These are phyloP conservation scores for Trametes villosa DNA, from an alignment of 768 basidiomycete species.

Conservation along the genomic window DNA sequence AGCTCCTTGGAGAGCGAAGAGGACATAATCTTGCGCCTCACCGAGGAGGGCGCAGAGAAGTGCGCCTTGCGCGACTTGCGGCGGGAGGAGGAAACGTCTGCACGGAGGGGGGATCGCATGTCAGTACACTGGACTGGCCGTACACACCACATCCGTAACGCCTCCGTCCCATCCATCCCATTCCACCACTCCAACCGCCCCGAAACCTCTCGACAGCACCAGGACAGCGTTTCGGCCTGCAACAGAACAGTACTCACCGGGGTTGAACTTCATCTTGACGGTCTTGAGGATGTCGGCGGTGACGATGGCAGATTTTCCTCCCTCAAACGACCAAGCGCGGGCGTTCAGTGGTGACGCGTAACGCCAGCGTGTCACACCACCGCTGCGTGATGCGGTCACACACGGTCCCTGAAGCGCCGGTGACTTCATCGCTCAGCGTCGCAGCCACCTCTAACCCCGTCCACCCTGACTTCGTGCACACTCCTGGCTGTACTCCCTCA, in stretches of 20 bases:
- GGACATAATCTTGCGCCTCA: conserved; percentile 98
- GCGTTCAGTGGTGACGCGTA: conserved; percentile 18
- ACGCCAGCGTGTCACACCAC: conserved; percentile 16
- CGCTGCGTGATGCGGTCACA: neutral
- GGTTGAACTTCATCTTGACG: conserved; percentile 85
- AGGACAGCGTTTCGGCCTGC: conserved; percentile 26
- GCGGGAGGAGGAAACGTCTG: conserved; percentile 90
- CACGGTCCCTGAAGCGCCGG: neutral
- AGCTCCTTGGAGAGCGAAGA: conserved; percentile 95
- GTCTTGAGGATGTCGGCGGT: conserved; percentile 52
- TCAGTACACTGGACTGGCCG: conserved; percentile 19
- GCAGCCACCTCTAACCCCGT: neutral
- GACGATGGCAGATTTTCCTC: conserved; percentile 31
- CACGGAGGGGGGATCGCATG: conserved; percentile 30
- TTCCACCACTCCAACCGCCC: conserved; percentile 29
- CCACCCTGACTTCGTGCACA: neutral
- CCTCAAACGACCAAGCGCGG: neutral
- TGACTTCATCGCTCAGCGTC: neutral
- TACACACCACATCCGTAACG: conserved; percentile 46
- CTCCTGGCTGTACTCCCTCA: neutral
- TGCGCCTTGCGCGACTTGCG: conserved; percentile 99
- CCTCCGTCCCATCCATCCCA: conserved; percentile 58
- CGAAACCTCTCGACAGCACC: conserved; percentile 33
- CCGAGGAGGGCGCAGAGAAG: conserved; percentile 92
- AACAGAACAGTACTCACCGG: conserved; percentile 60